Conservation (phyloP, 257 asterid genomes). For the Rauvolfia tetraphylla region DNA sequence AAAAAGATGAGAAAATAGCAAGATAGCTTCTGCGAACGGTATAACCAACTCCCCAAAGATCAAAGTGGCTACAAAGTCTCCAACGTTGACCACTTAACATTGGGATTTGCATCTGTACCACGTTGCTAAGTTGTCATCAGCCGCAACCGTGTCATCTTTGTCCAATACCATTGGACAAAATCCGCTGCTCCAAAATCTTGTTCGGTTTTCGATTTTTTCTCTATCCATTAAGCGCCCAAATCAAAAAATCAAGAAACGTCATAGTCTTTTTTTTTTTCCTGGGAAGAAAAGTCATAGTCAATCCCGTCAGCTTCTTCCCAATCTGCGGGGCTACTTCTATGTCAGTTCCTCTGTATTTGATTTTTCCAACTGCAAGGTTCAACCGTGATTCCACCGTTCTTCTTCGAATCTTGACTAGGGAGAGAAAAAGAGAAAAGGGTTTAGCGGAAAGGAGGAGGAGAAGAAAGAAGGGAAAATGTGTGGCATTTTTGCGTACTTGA, state of each 20-base stretch:
- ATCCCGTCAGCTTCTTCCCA: not conserved
- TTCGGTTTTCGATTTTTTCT: not conserved
- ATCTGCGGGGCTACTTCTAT: not conserved
- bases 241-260: not conserved
- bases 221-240: not conserved
- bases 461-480: constrained; percentile 50
- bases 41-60: too few relatives aligned
- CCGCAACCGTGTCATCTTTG: not conserved
- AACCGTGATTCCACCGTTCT: not conserved
- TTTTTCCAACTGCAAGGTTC: not conserved
- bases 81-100: not conserved
- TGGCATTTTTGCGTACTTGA: constrained; percentile 92
- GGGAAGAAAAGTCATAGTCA: too few relatives aligned
- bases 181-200: not conserved
- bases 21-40: not conserved
- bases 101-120: not conserved
- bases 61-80: not conserved
- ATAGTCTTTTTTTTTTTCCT: too few relatives aligned
- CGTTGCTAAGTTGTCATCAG: not conserved
- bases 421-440: not conserved
- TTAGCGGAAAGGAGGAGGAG: not conserved
- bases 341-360: not conserved
- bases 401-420: constrained; percentile 1
- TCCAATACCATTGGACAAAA: not conserved
- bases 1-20: not conserved